Conservation (phyloP, 768 basidiomycete species). For the Mycena galericulata region DNA sequence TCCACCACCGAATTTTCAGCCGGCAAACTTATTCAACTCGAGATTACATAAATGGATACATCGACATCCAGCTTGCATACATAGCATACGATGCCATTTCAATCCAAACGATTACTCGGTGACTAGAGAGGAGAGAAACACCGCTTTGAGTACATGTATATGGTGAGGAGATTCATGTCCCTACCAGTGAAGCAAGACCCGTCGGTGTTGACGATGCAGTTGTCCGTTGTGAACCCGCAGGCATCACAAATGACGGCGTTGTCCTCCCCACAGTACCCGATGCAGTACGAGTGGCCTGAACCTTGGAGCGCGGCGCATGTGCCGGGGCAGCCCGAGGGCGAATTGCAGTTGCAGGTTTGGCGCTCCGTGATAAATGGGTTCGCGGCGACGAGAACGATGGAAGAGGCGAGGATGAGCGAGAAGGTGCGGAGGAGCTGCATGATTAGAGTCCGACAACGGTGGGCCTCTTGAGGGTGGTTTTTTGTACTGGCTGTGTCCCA, state of each 20-base stretch:
- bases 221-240: neutral
- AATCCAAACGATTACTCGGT: no score
- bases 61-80: no score
- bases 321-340: slow-evolving; percentile 2
- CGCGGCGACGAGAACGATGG: neutral
- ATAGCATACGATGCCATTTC: no score
- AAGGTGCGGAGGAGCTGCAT: neutral
- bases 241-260: slow-evolving; percentile 2
- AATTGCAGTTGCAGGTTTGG: neutral
- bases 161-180: no score
- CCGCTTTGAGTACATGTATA: no score
- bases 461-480: no score
- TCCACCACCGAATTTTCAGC: no score
- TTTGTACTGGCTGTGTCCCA: no score
- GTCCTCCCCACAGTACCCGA: neutral
- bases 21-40: no score
- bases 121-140: no score
- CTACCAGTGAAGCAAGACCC: slow-evolving; percentile 5
- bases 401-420: neutral
- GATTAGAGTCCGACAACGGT: no score
- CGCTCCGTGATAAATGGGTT: neutral
- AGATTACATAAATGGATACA: no score
- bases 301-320: neutral
- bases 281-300: slow-evolving; percentile 9
- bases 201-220: neutral